phyloP scores from a whole-genome alignment of 768 basidiomycete species.

The Sutorius australiensis region DNA sequence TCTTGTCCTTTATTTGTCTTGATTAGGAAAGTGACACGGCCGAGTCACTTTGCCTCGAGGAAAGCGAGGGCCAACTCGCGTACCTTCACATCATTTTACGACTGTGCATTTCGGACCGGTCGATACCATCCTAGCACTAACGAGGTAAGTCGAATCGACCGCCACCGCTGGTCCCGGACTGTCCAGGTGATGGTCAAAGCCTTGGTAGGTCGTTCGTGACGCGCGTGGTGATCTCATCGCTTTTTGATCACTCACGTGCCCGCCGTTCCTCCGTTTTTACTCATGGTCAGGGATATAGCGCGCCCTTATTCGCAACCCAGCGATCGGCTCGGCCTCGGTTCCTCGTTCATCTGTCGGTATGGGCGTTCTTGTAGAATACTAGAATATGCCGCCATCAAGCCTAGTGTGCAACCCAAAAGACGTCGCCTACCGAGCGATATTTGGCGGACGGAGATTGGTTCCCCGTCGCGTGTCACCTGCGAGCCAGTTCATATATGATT shows the following conservation, averaged over 20 bases:
- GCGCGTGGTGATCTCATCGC: not conserved
- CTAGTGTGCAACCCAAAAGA: not conserved
- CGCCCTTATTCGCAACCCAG: not conserved
- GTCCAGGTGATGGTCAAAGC: constrained; percentile 3
- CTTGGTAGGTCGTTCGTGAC: not conserved
- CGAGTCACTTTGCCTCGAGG: not conserved
- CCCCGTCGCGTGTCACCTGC: not conserved
- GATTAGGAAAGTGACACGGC: not conserved
- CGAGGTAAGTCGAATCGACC: not conserved
- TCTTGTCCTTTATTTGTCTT: not conserved
- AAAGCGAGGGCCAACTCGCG: not conserved
- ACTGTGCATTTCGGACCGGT: not conserved
- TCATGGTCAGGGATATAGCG: not conserved
- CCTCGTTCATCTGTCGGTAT: not conserved
- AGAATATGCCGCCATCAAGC: not conserved
- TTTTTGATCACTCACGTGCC: not conserved
- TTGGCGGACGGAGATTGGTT: not conserved
- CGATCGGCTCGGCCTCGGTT: not conserved
- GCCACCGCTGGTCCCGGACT: not conserved
- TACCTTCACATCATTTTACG: not conserved
- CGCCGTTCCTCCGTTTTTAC: not conserved
- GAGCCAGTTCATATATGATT: not conserved
- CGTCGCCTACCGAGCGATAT: not conserved
- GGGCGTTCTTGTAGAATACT: not conserved
- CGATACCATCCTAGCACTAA: not conserved